A percentile compares a stretch with the other conserved stretches of the same genome.
Evolutionary conservation across 2,329 filamentous ascomycete genomes (phyloP).

Genomic region (Rachicladosporium sp.): DNA sequence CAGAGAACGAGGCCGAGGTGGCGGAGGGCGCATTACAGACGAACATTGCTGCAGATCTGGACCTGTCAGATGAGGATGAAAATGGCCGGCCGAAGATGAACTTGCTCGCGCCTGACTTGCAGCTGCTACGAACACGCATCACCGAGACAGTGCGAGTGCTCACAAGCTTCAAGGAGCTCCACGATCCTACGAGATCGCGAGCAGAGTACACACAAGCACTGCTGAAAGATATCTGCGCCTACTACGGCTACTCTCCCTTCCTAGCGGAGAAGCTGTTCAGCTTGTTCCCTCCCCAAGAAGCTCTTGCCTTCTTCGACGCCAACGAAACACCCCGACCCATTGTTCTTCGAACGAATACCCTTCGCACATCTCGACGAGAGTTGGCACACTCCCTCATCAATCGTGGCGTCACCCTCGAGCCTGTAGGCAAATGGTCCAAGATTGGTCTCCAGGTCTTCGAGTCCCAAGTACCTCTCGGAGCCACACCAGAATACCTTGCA

Average conservation of each 20-base stretch:
- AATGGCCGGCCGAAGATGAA: conserved; percentile 37
- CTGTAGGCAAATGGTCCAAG: conserved; percentile 97
- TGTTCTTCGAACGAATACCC: conserved; percentile 92
- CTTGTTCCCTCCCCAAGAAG: conserved; percentile 84
- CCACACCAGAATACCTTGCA: conserved; percentile 92
- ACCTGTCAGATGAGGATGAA: conserved; percentile 49
- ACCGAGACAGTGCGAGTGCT: conserved; percentile 87
- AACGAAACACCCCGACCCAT: conserved; percentile 91
- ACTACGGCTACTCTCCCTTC: conserved; percentile 92
- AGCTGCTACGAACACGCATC: conserved; percentile 76
- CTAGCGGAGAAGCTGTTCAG: conserved; percentile 93
- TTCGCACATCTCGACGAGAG: conserved; percentile 63
- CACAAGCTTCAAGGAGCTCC: conserved; percentile 73
- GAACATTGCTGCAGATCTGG: conserved; percentile 68
- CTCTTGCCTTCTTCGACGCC: conserved; percentile 96
- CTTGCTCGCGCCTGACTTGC: conserved; percentile 74
- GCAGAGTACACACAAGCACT: conserved; percentile 80
- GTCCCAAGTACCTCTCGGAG: conserved; percentile 72
- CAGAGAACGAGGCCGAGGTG: conserved; percentile 73
- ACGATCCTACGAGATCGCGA: conserved; percentile 67
- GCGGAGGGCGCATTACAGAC: conserved; percentile 79
- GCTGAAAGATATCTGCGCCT: conserved; percentile 82
- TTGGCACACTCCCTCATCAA: conserved; percentile 91
- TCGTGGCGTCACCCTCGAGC: conserved; percentile 88
- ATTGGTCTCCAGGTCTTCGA: conserved; percentile 96